Evolutionary conservation across 176 grass and related monocot genomes (phyloP), one percentile per base, ranked within the genome.

Genomic region (Triticum dicoccoides): DNA sequence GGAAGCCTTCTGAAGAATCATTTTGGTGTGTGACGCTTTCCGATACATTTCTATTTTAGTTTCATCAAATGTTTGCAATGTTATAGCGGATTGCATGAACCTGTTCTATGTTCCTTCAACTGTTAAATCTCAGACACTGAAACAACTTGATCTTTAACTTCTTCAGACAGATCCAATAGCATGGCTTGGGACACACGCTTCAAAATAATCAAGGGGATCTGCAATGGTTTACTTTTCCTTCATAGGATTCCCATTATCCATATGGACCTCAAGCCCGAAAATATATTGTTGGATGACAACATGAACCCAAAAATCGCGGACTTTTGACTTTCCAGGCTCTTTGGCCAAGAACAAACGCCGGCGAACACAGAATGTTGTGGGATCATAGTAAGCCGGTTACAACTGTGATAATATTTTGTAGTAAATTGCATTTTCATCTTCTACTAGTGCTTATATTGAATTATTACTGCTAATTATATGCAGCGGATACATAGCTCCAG

Each of bases 281-380:
- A 84, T 74, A 80, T 89, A 74, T 66, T 85, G 17, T 34, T 89
- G 68, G 87, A 20, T 59, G 10, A 85, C 23, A 75, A 85, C 3
- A 89, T 85, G 87, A 58, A n/a, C 20, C 87, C 81, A 0, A 88
- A 84, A 39, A 88, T 88, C 11, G 74, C 87, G 0, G 81, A 89
- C 42, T 89, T 89, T 25, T 68, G 82, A 58, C 82, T 85, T 30
- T 88, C 80, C 2, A 83, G 86, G 20, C 33, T 88, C 9, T 62
- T 88, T 25, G 86, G 86, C 42, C 2, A 89, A 33, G 82, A 84
- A 32, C 75, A 84, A 80, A 88, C 87, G 5, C 74, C 74, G 10
- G 61, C 49, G 0, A 25, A 72, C 65, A 29, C 81, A 88, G 71
- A 84, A 49, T 73, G 30, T 88, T 21, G 41, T 88, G 15, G 81